Conservation (phyloP, 306 rosid species). For the Urtica urens region DNA sequence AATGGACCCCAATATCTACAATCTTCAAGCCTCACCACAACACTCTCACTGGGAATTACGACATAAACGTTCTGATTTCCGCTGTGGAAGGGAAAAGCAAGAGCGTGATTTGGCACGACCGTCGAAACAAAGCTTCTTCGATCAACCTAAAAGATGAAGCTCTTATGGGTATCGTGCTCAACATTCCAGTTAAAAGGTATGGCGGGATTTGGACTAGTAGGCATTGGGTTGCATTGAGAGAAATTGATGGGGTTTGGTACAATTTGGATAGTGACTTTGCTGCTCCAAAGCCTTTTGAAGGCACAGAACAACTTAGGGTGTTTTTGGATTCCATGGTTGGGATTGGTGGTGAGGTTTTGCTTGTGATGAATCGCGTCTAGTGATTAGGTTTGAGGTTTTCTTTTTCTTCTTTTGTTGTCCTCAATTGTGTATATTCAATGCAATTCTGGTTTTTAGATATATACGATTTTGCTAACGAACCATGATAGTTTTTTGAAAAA, state of each 20-base stretch:
- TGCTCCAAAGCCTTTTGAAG: slow-evolving; percentile 46
- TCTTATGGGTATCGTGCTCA: slow-evolving; percentile 80
- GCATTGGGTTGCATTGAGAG: slow-evolving; percentile 79
- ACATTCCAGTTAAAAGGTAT: slow-evolving; percentile 47
- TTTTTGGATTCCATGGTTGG: slow-evolving; percentile 50
- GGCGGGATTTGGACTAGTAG: slow-evolving; percentile 75
- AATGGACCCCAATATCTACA: slow-evolving; percentile 51
- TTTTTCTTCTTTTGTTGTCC: not conserved
- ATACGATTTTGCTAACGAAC: too few species aligned
- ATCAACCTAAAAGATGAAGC: slow-evolving; percentile 54
- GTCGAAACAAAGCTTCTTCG: slow-evolving; percentile 44
- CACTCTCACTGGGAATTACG: slow-evolving; percentile 76
- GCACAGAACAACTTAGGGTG: slow-evolving; percentile 30
- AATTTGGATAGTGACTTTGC: slow-evolving; percentile 81
- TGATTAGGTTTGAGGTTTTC: slow-evolving; percentile 17
- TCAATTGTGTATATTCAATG: too few species aligned
- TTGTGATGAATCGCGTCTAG: slow-evolving; percentile 50
- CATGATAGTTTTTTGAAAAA: too few species aligned
- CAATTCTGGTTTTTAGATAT: too few species aligned
- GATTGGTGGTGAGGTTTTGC: slow-evolving; percentile 65
- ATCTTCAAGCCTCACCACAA: slow-evolving; percentile 79
- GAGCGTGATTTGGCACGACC: slow-evolving; percentile 73
- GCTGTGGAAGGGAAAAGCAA: slow-evolving; percentile 70
- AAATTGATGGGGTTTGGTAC: slow-evolving; percentile 53
- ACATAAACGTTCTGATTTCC: slow-evolving; percentile 69